Conservation (phyloP, 2,329 filamentous ascomycete genomes). For the Colletotrichum lentis region DNA sequence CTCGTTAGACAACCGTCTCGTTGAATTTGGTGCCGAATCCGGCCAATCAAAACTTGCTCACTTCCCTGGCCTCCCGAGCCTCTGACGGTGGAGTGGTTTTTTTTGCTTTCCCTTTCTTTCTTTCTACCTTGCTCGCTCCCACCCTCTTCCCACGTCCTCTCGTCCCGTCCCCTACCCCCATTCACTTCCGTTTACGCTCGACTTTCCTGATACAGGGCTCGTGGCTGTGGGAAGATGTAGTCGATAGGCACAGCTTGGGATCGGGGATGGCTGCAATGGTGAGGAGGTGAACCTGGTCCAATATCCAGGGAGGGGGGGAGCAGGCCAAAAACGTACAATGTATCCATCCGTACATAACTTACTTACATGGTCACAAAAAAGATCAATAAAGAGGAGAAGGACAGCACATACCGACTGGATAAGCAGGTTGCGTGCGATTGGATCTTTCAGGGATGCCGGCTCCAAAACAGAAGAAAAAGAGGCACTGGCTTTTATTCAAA, state of each 20-base stretch:
- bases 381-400: background rate
- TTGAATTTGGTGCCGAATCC: slow-evolving; percentile 34
- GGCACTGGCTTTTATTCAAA: background rate
- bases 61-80: slow-evolving; percentile 36
- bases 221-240: background rate
- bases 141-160: slow-evolving; percentile 9
- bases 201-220: slow-evolving; percentile 25
- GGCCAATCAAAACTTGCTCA: slow-evolving; percentile 60
- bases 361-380: slow-evolving; percentile 12
- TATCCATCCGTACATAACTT: too few relatives aligned
- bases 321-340: background rate
- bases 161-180: too few relatives aligned
- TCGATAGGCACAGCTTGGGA: background rate
- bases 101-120: too few relatives aligned
- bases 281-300: slow-evolving; percentile 4
- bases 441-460: slow-evolving; percentile 3
- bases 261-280: background rate
- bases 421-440: background rate
- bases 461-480: background rate
- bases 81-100: slow-evolving; percentile 34
- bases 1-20: slow-evolving; percentile 36
- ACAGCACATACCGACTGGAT: background rate
- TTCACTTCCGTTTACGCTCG: slow-evolving; percentile 4
- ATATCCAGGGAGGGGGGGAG: slow-evolving; percentile 15
- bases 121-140: slow-evolving; percentile 25